These are phyloP conservation scores for Lentinula sp. DNA, from an alignment of 768 basidiomycete species.

Conservation along the genomic window DNA sequence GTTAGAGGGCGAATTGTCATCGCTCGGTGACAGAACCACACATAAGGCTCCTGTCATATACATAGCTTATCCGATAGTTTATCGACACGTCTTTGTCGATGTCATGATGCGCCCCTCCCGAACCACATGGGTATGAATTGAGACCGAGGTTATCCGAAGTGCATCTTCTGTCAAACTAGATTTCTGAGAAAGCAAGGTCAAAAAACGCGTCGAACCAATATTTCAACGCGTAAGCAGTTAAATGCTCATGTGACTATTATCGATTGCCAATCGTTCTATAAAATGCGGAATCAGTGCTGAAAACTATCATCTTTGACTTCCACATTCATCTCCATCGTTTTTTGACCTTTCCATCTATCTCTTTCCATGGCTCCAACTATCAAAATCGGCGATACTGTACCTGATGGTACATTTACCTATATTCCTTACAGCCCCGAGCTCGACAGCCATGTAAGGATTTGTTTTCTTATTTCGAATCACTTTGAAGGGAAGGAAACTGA, in stretches of 20 bases:
- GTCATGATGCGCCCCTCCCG: neutral
- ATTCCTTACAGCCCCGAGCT: slow-evolving; percentile 59
- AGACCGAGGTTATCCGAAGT: neutral
- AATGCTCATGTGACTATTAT: neutral
- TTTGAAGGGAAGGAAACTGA: neutral
- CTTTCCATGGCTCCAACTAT: slow-evolving; percentile 27
- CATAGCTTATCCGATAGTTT: neutral
- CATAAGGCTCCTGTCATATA: neutral
- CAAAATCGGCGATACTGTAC: slow-evolving; percentile 48
- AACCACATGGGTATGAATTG: neutral
- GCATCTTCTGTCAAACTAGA: neutral
- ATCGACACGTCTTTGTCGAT: neutral
- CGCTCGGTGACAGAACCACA: neutral
- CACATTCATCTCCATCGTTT: neutral
- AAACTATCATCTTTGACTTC: neutral
- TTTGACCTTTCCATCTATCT: neutral
- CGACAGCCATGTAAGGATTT: slow-evolving; percentile 46
- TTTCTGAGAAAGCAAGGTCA: neutral
- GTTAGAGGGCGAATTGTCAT: neutral
- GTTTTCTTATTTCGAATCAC: neutral
- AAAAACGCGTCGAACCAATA: neutral
- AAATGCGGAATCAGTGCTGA: neutral
- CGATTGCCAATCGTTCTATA: neutral
- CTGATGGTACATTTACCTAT: slow-evolving; percentile 39
- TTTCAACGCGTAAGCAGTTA: neutral